These are phyloP conservation scores for Trametes cingulata DNA, from an alignment of 768 basidiomycete genomes.

Conservation along the genomic window DNA sequence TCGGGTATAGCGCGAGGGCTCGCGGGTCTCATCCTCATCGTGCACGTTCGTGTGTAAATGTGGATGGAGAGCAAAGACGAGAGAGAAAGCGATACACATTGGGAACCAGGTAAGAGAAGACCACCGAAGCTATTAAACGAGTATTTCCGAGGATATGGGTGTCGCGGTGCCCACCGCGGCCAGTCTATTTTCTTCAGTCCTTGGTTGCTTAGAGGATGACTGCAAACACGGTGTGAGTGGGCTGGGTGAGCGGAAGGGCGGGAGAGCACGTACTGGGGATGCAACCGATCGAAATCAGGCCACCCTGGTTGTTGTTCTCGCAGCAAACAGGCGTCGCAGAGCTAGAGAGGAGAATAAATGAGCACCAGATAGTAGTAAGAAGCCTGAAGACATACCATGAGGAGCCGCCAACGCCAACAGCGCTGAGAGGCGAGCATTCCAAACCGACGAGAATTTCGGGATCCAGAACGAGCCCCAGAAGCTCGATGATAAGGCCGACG, in stretches of 20 bases:
- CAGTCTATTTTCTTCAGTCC: conserved; percentile 3
- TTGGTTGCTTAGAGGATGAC: conserved; percentile 14
- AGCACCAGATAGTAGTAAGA: too few relatives aligned
- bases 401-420: conserved; percentile 20
- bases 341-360: conserved; percentile 6
- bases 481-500: conserved; percentile 20
- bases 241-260: neutral
- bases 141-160: conserved; percentile 3
- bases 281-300: conserved; percentile 31
- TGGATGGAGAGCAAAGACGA: neutral
- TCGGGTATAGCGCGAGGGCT: conserved; percentile 14
- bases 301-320: conserved; percentile 29
- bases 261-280: conserved; percentile 25
- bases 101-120: conserved; percentile 1
- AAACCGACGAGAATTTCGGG: conserved; percentile 25
- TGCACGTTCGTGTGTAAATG: neutral
- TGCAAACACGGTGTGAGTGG: neutral
- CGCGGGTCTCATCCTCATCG: neutral
- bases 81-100: conserved; percentile 8
- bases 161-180: conserved; percentile 1
- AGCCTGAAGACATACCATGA: conserved; percentile 19
- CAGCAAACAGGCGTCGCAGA: conserved; percentile 30
- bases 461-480: conserved; percentile 16
- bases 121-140: conserved; percentile 15
- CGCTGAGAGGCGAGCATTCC: conserved; percentile 22